These are phyloP conservation scores for Yarrowia galli DNA, from an alignment of 1,139 yeast genomes.

Conservation along the genomic window DNA sequence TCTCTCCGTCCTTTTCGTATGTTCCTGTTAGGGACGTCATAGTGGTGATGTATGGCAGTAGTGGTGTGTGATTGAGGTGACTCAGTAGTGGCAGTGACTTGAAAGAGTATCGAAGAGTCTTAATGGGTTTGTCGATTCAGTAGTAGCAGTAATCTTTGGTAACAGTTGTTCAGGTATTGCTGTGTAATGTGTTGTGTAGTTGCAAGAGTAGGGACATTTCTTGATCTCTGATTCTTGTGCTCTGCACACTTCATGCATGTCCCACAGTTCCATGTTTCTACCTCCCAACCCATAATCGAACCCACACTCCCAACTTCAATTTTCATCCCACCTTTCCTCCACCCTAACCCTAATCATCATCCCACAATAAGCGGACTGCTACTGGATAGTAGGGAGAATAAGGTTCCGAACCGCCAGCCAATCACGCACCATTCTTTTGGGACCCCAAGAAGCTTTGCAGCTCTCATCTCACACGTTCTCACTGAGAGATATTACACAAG, in stretches of 20 bases:
- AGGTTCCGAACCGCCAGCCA: constrained; percentile 11
- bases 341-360: constrained; percentile 6
- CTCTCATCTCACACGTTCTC: constrained; percentile 33
- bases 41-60: no score
- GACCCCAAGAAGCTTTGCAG: constrained; percentile 33
- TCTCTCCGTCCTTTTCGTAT: constrained; percentile 44
- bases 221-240: no score
- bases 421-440: constrained; percentile 19
- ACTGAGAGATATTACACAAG: constrained; percentile 29
- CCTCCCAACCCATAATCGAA: neutral
- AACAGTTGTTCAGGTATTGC: neutral
- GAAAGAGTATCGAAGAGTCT: no score
- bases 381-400: constrained; percentile 1
- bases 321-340: no score
- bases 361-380: constrained; percentile 26
- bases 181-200: neutral
- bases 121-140: no score
- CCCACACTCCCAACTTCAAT: neutral
- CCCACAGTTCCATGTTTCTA: no score
- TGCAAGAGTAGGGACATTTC: no score
- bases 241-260: no score
- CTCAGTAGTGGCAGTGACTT: no score
- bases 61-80: no score
- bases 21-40: constrained; percentile 22
- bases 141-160: no score